phyloP scores from a whole-genome alignment of 2,329 filamentous ascomycete genomes.

The Scedosporium boydii region DNA sequence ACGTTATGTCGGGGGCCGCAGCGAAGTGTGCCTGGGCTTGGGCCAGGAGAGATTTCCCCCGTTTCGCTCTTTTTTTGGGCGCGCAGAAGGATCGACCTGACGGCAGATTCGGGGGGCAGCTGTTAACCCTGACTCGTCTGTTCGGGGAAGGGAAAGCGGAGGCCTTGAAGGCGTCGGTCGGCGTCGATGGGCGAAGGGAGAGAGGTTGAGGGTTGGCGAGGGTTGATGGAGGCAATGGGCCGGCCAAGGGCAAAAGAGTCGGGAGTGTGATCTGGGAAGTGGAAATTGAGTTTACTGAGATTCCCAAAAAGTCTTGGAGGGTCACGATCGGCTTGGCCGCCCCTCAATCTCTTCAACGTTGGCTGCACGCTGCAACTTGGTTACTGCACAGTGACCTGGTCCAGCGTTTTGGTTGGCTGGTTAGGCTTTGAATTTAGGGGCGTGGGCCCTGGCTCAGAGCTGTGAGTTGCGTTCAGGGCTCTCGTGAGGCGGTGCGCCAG shows the following conservation, averaged over 20 bases:
- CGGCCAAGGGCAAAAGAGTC: neutral
- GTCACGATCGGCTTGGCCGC: slow-evolving; percentile 2
- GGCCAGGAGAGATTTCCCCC: neutral
- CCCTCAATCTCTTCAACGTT: neutral
- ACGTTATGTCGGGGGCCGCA: slow-evolving; percentile 6
- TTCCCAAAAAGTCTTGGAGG: neutral
- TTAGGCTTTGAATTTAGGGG: too few species aligned
- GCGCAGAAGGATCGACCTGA: neutral
- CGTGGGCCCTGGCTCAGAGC: too few species aligned
- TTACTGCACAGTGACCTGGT: too few species aligned
- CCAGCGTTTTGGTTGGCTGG: too few species aligned
- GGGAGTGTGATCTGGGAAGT: slow-evolving; percentile 2
- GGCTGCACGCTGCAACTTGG: neutral
- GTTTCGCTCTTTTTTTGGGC: neutral
- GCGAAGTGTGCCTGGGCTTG: slow-evolving; percentile 1
- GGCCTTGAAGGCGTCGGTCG: neutral
- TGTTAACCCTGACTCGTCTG: neutral
- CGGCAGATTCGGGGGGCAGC: neutral
- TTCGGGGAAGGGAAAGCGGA: neutral
- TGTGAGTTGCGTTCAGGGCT: too few species aligned
- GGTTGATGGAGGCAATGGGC: neutral
- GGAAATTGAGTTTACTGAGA: neutral
- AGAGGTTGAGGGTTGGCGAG: neutral
- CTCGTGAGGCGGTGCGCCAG: too few species aligned
- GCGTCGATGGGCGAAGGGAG: neutral